Conservation (phyloP, 1,284 basidiomycete genomes). For the Irpex sp. region DNA sequence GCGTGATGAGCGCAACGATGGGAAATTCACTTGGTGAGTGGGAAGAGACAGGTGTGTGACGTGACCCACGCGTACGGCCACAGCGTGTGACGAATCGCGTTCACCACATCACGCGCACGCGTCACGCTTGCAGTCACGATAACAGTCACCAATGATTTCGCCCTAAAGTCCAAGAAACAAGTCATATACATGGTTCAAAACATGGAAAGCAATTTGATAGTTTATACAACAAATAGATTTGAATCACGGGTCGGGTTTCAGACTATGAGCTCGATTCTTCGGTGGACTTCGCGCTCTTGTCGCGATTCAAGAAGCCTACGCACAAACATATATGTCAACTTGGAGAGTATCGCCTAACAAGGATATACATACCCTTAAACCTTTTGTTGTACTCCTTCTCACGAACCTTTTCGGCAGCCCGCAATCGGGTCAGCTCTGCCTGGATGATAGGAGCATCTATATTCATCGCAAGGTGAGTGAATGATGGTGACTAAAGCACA, state of each 20-base stretch:
- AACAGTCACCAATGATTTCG: background rate
- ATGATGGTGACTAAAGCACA: background rate
- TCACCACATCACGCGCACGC: background rate
- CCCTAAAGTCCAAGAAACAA: background rate
- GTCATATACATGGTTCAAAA: background rate
- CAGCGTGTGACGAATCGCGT: background rate
- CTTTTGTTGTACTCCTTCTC: slow-evolving; percentile 75
- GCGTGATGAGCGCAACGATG: background rate
- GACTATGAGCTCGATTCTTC: slow-evolving; percentile 14
- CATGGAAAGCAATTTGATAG: slow-evolving; percentile 6
- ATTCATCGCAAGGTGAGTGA: slow-evolving; percentile 1
- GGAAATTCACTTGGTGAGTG: background rate
- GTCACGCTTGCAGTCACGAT: background rate
- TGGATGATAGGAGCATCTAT: slow-evolving; percentile 67
- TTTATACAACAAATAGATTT: slow-evolving; percentile 15
- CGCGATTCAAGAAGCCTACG: slow-evolving; percentile 48
- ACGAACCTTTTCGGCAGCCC: slow-evolving; percentile 68
- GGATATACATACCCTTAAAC: slow-evolving; percentile 64
- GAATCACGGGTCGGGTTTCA: background rate
- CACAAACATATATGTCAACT: background rate
- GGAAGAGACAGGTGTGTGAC: background rate
- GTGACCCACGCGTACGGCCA: background rate
- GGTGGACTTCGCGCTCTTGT: slow-evolving; percentile 32
- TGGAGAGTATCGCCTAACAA: background rate
- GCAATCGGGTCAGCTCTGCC: slow-evolving; percentile 67